Conservation (phyloP, 2,329 filamentous ascomycete species). For the Colletotrichum liriopes region DNA sequence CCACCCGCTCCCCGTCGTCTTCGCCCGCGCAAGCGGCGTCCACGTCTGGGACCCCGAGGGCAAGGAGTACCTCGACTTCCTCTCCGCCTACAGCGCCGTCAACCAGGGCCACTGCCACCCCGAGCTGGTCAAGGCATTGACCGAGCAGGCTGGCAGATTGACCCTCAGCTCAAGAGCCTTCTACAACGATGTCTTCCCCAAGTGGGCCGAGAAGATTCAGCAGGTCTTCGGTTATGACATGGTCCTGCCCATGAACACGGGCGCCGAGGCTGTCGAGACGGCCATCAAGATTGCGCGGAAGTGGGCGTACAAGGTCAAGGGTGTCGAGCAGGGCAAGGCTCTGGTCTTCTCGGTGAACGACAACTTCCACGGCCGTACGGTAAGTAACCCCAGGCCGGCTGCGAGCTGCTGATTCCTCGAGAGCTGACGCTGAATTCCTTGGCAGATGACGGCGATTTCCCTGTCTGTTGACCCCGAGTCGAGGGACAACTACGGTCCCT, state of each 20-base stretch:
- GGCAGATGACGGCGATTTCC: slow-evolving; percentile 87
- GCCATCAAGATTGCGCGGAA: slow-evolving; percentile 96
- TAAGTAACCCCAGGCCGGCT: slow-evolving; percentile 61
- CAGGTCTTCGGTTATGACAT: slow-evolving; percentile 95
- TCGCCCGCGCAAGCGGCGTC: slow-evolving; percentile 86
- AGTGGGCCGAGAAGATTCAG: slow-evolving; percentile 94
- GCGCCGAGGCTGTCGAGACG: slow-evolving; percentile 95
- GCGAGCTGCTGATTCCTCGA: background rate
- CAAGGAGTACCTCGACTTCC: slow-evolving; percentile 95
- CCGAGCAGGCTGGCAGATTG: slow-evolving; percentile 89
- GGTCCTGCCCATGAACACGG: slow-evolving; percentile 98
- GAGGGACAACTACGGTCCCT: slow-evolving; percentile 96
- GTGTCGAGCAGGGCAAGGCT: slow-evolving; percentile 87
- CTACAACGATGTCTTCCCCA: slow-evolving; percentile 98
- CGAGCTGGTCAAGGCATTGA: slow-evolving; percentile 90
- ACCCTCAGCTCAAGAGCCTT: slow-evolving; percentile 96
- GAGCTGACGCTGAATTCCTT: slow-evolving; percentile 40
- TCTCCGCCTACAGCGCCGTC: slow-evolving; percentile 97
- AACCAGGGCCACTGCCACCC: slow-evolving; percentile 99
- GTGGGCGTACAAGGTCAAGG: slow-evolving; percentile 98
- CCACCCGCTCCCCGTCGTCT: slow-evolving; percentile 95
- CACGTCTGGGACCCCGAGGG: slow-evolving; percentile 98
- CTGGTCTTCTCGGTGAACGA: slow-evolving; percentile 87
- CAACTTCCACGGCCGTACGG: slow-evolving; percentile 97
- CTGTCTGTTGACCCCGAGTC: slow-evolving; percentile 97